Conservation (phyloP, 2,329 filamentous ascomycete species). For the Botrytis aclada region DNA sequence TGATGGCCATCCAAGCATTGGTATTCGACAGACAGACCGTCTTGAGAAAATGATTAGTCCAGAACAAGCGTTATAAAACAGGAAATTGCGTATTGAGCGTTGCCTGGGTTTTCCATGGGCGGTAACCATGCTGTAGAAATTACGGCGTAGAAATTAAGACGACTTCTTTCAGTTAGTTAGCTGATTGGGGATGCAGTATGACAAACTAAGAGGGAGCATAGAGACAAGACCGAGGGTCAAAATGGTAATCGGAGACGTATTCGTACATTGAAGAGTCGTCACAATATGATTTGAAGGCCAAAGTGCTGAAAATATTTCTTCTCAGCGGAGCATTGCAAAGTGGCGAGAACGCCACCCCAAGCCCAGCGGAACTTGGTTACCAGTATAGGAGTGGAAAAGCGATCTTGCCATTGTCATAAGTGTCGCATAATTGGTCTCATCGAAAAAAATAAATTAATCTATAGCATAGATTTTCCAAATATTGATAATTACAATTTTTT, state of each 20-base stretch:
- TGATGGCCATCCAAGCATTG: not conserved
- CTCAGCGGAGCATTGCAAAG: not conserved
- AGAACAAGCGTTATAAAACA: not conserved
- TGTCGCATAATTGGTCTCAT: not conserved
- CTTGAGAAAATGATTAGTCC: constrained; percentile 8
- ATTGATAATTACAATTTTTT: not conserved
- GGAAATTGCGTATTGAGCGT: not conserved
- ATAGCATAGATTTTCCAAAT: not conserved
- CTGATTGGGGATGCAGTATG: not conserved
- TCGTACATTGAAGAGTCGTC: not conserved
- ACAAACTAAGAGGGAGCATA: not conserved
- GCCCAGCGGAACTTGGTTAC: not conserved
- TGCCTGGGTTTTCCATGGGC: not conserved
- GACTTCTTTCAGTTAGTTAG: not conserved
- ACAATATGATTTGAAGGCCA: not conserved
- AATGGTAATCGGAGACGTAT: not conserved
- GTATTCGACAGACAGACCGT: not conserved
- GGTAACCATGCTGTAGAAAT: not conserved
- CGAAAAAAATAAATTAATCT: not conserved
- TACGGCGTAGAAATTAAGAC: not conserved
- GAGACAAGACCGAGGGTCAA: not conserved
- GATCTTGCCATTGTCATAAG: not conserved
- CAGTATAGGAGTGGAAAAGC: not conserved
- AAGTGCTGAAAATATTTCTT: not conserved
- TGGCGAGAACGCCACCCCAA: not conserved